Evolutionary conservation across 257 asterid genomes (phyloP), one percentile per base, ranked within the genome.

Genomic region (Penstemon newberryi): DNA sequence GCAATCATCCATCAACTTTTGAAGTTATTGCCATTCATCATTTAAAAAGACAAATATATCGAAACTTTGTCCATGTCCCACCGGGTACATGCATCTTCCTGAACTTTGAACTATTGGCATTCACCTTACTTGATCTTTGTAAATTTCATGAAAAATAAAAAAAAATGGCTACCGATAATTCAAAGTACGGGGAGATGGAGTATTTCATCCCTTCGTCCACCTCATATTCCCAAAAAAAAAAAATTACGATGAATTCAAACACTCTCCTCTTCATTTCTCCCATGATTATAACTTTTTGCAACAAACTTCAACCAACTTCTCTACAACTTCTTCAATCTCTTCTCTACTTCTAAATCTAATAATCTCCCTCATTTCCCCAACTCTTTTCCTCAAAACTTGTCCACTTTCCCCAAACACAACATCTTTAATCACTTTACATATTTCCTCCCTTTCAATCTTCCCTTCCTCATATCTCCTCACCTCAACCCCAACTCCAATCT

Each of bases 401-500:
- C 86, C 83, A 4, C 0, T 49, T 66, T 56, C 12, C 10, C 78
- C 83, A 19, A 49, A 11, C n/a, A 77, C 57, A 7, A 79, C 78
- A 2, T 67, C 73, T 7, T 40, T 51, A 0, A 82, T 53, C 60
- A 65, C 80, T 38, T 36, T 56, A 0, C 70, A 37, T 4, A 82
- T 70, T 62, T 79, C 79, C 4, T 55, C 79, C 62, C 77, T 60
- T 0, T 2, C 37, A 46, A 71, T 15, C 71, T 52, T 72, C 7
- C 85, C 70, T 1, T 58, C 33, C 0, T n/a, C 78, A 1, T 60
- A 79, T 47, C 79, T 82, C 69, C 49, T 43, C 3, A 79, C 82
- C 62, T 77, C 85, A 51, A 77, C 78, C 0, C 81, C 87, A 0
- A 73, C 78, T 0, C 83, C 87, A 0, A 72, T 42, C 66, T 80